phyloP scores from a whole-genome alignment of 2,329 filamentous ascomycete species.

The Dothistroma pini region DNA sequence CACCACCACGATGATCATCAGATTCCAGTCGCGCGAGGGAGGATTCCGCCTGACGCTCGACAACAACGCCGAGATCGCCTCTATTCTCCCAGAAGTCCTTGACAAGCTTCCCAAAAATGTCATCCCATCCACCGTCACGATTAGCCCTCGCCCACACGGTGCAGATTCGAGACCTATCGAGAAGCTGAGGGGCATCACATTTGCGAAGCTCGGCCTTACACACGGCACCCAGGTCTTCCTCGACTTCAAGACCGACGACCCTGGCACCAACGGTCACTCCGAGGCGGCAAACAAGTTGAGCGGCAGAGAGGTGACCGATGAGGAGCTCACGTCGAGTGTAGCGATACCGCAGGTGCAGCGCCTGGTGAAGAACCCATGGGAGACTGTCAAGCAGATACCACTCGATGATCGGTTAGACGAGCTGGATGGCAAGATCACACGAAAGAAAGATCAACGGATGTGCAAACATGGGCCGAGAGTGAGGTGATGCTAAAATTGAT shows the following conservation, averaged over 20 bases:
- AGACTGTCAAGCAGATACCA: constrained; percentile 79
- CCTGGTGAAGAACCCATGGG: constrained; percentile 85
- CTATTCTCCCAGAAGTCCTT: constrained; percentile 53
- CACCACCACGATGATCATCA: constrained; percentile 63
- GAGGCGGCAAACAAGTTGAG: constrained; percentile 64
- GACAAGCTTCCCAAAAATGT: constrained; percentile 58
- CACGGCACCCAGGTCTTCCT: constrained; percentile 92
- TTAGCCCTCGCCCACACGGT: constrained; percentile 60
- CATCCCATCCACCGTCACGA: constrained; percentile 53
- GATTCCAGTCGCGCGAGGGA: constrained; percentile 87
- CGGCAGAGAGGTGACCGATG: constrained; percentile 67
- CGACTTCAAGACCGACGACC: constrained; percentile 62
- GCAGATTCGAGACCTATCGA: constrained; percentile 54
- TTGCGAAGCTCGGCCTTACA: constrained; percentile 55
- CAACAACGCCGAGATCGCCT: constrained; percentile 66
- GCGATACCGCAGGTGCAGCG: constrained; percentile 57
- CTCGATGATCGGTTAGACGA: constrained; percentile 85
- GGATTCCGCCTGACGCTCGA: constrained; percentile 82
- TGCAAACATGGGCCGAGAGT: constrained; percentile 85
- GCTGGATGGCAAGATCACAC: constrained; percentile 81
- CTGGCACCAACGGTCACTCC: constrained; percentile 49
- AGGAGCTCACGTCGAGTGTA: constrained; percentile 61
- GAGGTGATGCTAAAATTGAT: not conserved
- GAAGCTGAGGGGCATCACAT: constrained; percentile 52
- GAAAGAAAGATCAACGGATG: constrained; percentile 74